Evolutionary conservation across 1,284 basidiomycete genomes (phyloP), one percentile per base, ranked within the genome.

Genomic region (Cutaneotrichosporon sp.): DNA sequence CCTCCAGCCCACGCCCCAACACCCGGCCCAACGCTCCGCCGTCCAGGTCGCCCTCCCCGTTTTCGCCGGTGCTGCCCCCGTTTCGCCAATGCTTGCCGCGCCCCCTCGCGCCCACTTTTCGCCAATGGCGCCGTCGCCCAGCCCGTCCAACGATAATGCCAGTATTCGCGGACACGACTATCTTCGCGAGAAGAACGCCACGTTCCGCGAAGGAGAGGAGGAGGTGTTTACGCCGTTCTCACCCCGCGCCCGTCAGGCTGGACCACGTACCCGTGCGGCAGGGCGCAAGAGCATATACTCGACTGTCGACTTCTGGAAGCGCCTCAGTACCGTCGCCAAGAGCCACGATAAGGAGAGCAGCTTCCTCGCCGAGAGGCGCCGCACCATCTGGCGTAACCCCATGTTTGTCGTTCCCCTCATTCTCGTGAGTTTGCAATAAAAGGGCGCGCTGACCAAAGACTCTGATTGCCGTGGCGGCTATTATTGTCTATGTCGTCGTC

Each of bases 301-400:
- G n/a, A 69, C 66, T 9, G 71, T 66, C 18, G 77, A 79, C 58
- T 75, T 79, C 46, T 79, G 77, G 77, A 77, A 76, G 66, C 69
- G 77, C 51, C 74, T 78, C 60, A 59, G 56, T 9, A 60, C 58
- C 13, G 59, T 63, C 49, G 68, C 69, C 72, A 55, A 74, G 76
- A 32, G 51, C 18, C 51, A 53, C 30, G n/a, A 31, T 16, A 34
- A 63, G 58, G 63, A 65, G 58, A 51, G 42, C 22, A 34, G 34
- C 26, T 67, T 58, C 58, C 62, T 67, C 18, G 40, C 31, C 30
- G 49, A 61, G 51, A 49, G 50, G 22, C 55, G 59, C 21, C 50
- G 64, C 18, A 60, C 51, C 18, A 62, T 68, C 34, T 68, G 61
- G 59, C 47, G 49, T 9, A 68, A 68, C 38, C 66, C 66, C n/a